phyloP scores from a whole-genome alignment of 2,329 filamentous ascomycete species.

The Alternaria sp. region DNA sequence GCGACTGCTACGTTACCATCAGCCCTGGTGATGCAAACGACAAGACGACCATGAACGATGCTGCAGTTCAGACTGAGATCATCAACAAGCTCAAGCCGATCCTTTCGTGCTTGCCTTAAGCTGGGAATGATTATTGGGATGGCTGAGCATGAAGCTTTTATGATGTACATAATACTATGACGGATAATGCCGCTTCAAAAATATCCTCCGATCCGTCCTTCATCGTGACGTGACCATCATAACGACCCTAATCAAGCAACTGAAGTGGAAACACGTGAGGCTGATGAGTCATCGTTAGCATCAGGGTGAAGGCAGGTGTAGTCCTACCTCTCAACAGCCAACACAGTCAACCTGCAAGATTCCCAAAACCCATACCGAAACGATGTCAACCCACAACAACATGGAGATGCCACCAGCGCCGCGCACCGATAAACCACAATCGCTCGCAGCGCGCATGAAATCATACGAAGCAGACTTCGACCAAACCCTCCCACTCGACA shows the following conservation, averaged over 20 bases:
- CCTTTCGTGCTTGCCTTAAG: slow-evolving; percentile 24
- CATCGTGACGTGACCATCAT: neutral
- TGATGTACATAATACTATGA: neutral
- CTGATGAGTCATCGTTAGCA: neutral
- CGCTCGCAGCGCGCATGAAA: slow-evolving; percentile 42
- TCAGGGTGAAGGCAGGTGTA: neutral
- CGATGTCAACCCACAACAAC: neutral
- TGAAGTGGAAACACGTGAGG: neutral
- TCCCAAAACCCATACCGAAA: rapidly evolving
- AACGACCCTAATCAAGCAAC: neutral
- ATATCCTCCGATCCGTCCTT: neutral
- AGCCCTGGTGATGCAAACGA: slow-evolving; percentile 66
- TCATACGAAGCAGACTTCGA: slow-evolving; percentile 38
- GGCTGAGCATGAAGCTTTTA: neutral
- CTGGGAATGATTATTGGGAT: neutral
- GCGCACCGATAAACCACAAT: neutral
- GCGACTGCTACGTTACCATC: slow-evolving; percentile 64
- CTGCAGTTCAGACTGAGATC: slow-evolving; percentile 33
- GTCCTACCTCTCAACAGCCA: neutral
- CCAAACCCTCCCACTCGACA: slow-evolving; percentile 22
- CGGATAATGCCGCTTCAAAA: neutral
- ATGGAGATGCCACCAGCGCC: rapidly evolving
- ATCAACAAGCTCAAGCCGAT: slow-evolving; percentile 36
- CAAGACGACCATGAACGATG: slow-evolving; percentile 65
- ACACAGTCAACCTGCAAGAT: neutral